Evolutionary conservation across 2,329 filamentous ascomycete species (phyloP).

Genomic region (Cladosporium colombiae): DNA sequence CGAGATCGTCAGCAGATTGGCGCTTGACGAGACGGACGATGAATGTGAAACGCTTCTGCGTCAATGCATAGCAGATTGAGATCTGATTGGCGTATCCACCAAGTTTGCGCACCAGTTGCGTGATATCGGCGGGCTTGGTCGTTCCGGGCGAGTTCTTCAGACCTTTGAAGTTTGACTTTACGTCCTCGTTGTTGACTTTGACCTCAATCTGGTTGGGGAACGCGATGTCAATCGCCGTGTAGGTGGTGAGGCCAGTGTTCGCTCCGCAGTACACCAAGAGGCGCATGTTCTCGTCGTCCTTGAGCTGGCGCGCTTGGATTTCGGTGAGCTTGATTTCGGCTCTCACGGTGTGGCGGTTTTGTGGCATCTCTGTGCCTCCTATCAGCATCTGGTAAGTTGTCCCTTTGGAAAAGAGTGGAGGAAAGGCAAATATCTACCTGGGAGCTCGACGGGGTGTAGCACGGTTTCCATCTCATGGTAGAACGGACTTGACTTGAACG

Average conservation of each 20-base stretch:
- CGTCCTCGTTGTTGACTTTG: conserved; percentile 81
- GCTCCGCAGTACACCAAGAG: conserved; percentile 83
- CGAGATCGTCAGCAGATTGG: conserved; percentile 70
- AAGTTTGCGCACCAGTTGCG: conserved; percentile 69
- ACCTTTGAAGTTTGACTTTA: conserved; percentile 91
- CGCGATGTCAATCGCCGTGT: conserved; percentile 67
- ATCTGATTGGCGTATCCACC: conserved; percentile 73
- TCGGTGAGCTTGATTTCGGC: conserved; percentile 61
- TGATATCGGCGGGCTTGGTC: conserved; percentile 91
- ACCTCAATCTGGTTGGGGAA: conserved; percentile 94
- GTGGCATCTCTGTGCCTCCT: conserved; percentile 55
- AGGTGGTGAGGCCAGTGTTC: conserved; percentile 52
- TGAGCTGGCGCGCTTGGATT: conserved; percentile 57
- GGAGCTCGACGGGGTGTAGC: conserved; percentile 66
- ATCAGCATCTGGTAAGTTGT: conserved; percentile 36
- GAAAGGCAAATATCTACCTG: conserved; percentile 58
- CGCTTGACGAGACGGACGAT: conserved; percentile 74
- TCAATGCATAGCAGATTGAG: conserved; percentile 88
- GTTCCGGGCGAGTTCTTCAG: conserved; percentile 96
- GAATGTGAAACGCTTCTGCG: conserved; percentile 67
- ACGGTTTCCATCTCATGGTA: conserved; percentile 70
- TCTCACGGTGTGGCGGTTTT: conserved; percentile 58
- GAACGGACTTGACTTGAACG: conserved; percentile 77
- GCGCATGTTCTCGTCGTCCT: conserved; percentile 62
- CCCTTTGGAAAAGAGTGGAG: conserved; percentile 18